Conservation (phyloP, 345 rosid species). For the Eucalyptus microcorys region DNA sequence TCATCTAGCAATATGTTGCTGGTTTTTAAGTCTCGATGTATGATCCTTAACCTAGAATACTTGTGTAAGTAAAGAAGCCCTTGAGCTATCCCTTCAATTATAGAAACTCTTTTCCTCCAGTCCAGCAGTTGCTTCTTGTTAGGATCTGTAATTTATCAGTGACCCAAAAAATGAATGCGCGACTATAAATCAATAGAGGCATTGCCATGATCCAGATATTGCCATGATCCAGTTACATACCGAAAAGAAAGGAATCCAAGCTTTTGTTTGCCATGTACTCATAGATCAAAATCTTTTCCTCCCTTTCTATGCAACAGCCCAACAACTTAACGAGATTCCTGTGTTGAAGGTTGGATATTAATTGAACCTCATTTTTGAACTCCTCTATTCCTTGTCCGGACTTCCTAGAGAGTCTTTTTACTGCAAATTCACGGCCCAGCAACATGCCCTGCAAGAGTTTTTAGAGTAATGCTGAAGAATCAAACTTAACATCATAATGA, state of each 20-base stretch:
- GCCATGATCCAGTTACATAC: neutral
- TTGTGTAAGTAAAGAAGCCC: constrained; percentile 14
- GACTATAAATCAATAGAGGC: neutral
- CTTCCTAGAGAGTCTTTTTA: constrained; percentile 5
- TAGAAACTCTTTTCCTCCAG: neutral
- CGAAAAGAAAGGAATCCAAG: constrained; percentile 5
- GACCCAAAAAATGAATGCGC: neutral
- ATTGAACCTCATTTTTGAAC: constrained; percentile 4
- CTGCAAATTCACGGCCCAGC: neutral
- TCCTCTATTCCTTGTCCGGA: constrained; percentile 10
- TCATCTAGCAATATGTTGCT: constrained; percentile 12
- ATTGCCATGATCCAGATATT: neutral
- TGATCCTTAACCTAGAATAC: constrained; percentile 13
- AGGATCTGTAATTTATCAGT: neutral
- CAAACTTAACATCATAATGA: neutral
- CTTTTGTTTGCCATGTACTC: constrained; percentile 12
- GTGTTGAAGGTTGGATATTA: constrained; percentile 18
- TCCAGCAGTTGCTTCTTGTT: neutral
- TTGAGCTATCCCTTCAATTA: constrained; percentile 12
- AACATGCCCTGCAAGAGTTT: neutral
- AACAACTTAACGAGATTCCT: constrained; percentile 8
- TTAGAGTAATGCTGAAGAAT: neutral
- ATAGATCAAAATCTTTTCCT: constrained; percentile 9
- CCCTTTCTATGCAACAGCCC: constrained; percentile 4
- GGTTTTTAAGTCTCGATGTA: constrained; percentile 8